These are phyloP conservation scores for Diaporthe nobilis DNA, from an alignment of 2,329 filamentous ascomycete species.

Conservation along the genomic window DNA sequence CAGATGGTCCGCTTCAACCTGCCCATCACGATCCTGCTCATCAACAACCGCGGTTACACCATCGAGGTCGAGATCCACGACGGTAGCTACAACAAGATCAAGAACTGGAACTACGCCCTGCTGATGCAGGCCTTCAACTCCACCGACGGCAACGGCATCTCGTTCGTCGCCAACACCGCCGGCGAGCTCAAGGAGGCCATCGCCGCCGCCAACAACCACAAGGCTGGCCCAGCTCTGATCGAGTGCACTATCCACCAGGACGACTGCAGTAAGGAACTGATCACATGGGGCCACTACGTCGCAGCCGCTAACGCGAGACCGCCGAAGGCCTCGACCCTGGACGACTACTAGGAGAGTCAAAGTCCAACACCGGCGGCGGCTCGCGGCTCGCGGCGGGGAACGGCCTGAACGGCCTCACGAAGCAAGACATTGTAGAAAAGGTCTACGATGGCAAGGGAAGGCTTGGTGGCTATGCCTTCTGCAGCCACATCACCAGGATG, in stretches of 20 bases:
- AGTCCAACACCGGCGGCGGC: conserved; percentile 28
- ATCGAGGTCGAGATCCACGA: conserved; percentile 57
- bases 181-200: conserved; percentile 46
- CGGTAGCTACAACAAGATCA: conserved; percentile 50
- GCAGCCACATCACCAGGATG: conserved; percentile 38
- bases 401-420: conserved; percentile 3
- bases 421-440: conserved; percentile 27
- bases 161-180: conserved; percentile 45
- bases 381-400: conserved; percentile 4
- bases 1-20: conserved; percentile 53
- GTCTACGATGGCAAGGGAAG: conserved; percentile 41
- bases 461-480: conserved; percentile 38
- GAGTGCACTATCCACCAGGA: conserved; percentile 49
- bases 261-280: conserved; percentile 48
- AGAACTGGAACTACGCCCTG: conserved; percentile 51
- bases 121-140: conserved; percentile 47
- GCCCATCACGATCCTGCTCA: conserved; percentile 51
- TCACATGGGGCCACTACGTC: conserved; percentile 49
- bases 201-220: conserved; percentile 42
- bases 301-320: conserved; percentile 48
- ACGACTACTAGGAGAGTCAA: conserved; percentile 36
- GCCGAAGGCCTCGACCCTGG: conserved; percentile 41
- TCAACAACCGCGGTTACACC: conserved; percentile 56
- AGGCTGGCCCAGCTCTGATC: conserved; percentile 46
- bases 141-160: conserved; percentile 45